Evolutionary conservation across 495 filamentous ascomycete species (phyloP), one percentile per base, ranked within the genome.

Genomic region (Collariella sp.): DNA sequence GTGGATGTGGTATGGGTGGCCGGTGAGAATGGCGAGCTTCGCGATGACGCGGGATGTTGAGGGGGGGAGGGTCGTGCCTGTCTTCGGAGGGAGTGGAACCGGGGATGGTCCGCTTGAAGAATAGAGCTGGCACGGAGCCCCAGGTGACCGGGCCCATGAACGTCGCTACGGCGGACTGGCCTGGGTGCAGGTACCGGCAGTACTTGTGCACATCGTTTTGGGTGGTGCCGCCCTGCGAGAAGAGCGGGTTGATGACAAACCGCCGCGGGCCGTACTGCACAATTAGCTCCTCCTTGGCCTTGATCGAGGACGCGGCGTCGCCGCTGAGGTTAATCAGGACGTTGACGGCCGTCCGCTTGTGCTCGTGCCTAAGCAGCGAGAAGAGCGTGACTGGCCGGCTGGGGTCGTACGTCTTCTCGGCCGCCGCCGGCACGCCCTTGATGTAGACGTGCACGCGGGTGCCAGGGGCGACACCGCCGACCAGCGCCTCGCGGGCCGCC

Each of bases 1-100:
- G 79, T 98, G 91, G 62, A 98, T 97, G 76, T 98, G 96, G 74
- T 87, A 95, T 0, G 94, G 91, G 67, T 97, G 93, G 36, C 93
- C 93, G 0, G 93, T 95, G 50, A 98, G 77, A 55, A 97, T 90
- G 57, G 93, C 83, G 50, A 93, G 85, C 72, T 98, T 98, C 56
- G 91, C 90, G 49, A 97, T 82, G 16, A 97, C 84, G 39, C 94
- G 85, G 26, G 75, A 72, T 9, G 81, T 85, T 11, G 88, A 88
- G 5, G 89, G 85, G 0, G 88, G 80, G 26, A 95, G 81, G 24
- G 84, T 80, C 2, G 91, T 96, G 5, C 57, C 57, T 1, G 24
- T 59, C 56, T 10, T 58, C 57, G 54, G 54, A 54, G 50, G 64
- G 18, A 1, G 5, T 41, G 20, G 35, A 59, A 70, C 63, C 12